A percentile compares a stretch with the other conserved stretches of the same genome.
Conservation (phyloP, 2,329 filamentous ascomycete species). For the Juglanconis oblonga region DNA sequence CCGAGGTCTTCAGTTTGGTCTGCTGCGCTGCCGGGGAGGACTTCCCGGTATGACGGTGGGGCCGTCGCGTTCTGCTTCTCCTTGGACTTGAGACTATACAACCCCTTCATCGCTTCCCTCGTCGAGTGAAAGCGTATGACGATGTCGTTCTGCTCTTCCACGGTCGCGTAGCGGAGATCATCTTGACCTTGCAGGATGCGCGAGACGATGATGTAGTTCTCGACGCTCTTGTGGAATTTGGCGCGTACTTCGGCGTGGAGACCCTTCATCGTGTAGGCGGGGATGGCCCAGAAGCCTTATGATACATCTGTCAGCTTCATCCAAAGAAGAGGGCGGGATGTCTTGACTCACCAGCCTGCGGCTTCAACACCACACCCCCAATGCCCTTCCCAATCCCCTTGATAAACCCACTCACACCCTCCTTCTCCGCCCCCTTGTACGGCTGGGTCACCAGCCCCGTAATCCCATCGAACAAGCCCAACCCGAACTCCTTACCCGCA, state of each 20-base stretch:
- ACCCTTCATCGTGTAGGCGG: slow-evolving; percentile 81
- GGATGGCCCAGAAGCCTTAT: slow-evolving; percentile 64
- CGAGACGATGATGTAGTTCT: slow-evolving; percentile 77
- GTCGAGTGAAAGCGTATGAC: slow-evolving; percentile 62
- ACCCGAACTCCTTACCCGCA: slow-evolving; percentile 74
- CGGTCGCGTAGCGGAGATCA: slow-evolving; percentile 54
- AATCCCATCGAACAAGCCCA: slow-evolving; percentile 77
- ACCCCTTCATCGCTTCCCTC: slow-evolving; percentile 58
- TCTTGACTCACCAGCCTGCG: slow-evolving; percentile 63
- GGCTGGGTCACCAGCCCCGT: slow-evolving; percentile 80
- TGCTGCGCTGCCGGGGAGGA: slow-evolving; percentile 11
- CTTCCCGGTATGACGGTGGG: slow-evolving; percentile 20
- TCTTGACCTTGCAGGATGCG: slow-evolving; percentile 72
- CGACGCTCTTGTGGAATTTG: slow-evolving; percentile 64
- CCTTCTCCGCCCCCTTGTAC: slow-evolving; percentile 52
- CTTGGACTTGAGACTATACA: slow-evolving; percentile 52
- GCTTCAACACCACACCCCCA: slow-evolving; percentile 77
- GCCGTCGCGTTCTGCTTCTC: slow-evolving; percentile 36
- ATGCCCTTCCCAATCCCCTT: slow-evolving; percentile 83
- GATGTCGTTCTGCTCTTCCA: slow-evolving; percentile 62
- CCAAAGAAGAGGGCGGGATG: background rate
- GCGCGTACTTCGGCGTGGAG: slow-evolving; percentile 75
- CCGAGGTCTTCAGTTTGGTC: background rate
- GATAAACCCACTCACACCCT: slow-evolving; percentile 57
- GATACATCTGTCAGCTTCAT: slow-evolving; percentile 1